These are phyloP conservation scores for Gentiana dahurica DNA, from an alignment of 257 asterid genomes.

Conservation along the genomic window DNA sequence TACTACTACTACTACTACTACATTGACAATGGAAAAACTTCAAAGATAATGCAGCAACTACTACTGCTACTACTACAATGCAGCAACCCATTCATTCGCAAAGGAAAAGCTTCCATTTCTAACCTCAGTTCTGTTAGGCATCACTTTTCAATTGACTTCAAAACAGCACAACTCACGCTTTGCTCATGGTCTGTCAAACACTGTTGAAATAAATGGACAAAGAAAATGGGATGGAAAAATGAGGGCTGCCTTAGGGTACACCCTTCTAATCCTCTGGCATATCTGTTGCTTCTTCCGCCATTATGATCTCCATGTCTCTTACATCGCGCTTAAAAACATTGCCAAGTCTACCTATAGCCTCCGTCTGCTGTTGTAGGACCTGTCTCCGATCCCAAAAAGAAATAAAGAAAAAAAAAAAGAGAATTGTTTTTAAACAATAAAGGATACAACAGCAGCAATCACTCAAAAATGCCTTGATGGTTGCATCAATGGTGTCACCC, in stretches of 20 bases:
- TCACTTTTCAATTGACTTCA: not conserved
- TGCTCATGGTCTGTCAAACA: not conserved
- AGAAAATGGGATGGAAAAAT: not conserved
- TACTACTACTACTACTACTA: too few species aligned
- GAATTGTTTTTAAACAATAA: not conserved
- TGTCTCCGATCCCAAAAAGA: conserved; percentile 10
- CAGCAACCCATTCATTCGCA: too few species aligned
- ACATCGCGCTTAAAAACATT: conserved; percentile 74
- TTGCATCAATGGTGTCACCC: not conserved
- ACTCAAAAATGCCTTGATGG: too few species aligned
- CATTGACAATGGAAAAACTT: too few species aligned
- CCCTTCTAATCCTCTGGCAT: conserved; percentile 29
- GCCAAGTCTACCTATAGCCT: conserved; percentile 80
- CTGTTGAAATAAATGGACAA: not conserved
- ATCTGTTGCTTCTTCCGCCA: conserved; percentile 70
- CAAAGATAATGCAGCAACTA: too few species aligned
- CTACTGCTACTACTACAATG: too few species aligned
- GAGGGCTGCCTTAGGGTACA: not conserved
- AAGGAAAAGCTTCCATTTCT: not conserved
- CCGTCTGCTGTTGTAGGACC: conserved; percentile 95
- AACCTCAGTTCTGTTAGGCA: too few species aligned
- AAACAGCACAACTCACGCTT: too few species aligned
- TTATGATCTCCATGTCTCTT: conserved; percentile 85
- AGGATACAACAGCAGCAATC: not conserved
- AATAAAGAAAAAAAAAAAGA: too few species aligned